A percentile compares a stretch with the other conserved stretches of the same genome.
These are phyloP conservation scores for Solanum microdontum DNA, from an alignment of 257 asterid species.

Conservation along the genomic window DNA sequence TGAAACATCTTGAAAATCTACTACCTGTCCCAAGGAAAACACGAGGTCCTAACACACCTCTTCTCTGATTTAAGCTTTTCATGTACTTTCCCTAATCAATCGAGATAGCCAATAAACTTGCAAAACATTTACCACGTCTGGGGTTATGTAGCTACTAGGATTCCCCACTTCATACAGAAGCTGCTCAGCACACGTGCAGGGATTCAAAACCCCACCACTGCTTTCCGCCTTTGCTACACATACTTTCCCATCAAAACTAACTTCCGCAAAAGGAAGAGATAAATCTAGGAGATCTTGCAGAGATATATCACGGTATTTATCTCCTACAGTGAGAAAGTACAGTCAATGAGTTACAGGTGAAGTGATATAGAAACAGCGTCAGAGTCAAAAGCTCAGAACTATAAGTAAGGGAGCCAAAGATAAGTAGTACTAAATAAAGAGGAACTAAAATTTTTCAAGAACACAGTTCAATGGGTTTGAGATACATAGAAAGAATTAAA, in stretches of 20 bases:
- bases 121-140: conserved; percentile 66
- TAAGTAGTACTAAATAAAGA: not conserved
- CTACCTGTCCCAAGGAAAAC: conserved; percentile 35
- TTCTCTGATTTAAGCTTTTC: conserved; percentile 4
- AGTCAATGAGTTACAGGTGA: not conserved
- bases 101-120: not conserved
- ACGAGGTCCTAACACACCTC: conserved; percentile 6
- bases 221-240: conserved; percentile 76
- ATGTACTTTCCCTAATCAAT: not conserved
- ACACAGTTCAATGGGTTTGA: not conserved
- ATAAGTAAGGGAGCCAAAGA: not conserved
- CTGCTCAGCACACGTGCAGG: conserved; percentile 81
- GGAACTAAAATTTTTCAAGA: not conserved
- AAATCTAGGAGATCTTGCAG: conserved; percentile 57
- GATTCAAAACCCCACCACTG: conserved; percentile 60
- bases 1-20: conserved; percentile 63
- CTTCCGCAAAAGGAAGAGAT: conserved; percentile 91
- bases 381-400: not conserved
- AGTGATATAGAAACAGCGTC: not conserved
- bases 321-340: conserved; percentile 33
- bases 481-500: not conserved
- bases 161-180: conserved; percentile 97
- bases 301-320: conserved; percentile 66
- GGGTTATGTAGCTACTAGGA: conserved; percentile 86
- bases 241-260: conserved; percentile 61